A percentile compares a stretch with the other conserved stretches of the same genome.
phyloP scores from a whole-genome alignment of 805 yeast genomes.

The Middelhovenomyces tepae region DNA sequence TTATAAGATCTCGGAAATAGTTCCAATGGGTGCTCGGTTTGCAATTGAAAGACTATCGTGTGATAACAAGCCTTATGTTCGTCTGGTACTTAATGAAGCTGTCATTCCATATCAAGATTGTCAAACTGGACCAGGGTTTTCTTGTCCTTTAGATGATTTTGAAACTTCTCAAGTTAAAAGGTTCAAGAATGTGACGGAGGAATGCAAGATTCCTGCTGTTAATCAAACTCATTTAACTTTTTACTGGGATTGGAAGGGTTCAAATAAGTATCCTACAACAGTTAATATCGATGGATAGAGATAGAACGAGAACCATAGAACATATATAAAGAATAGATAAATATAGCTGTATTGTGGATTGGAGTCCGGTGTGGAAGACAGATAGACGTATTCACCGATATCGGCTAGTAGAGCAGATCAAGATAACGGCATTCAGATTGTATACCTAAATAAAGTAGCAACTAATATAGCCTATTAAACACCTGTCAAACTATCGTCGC shows the following conservation, averaged over 20 bases:
- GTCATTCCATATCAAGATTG: constrained; percentile 44
- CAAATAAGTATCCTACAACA: no score
- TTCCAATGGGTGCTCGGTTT: constrained; percentile 51
- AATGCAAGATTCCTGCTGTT: constrained; percentile 13
- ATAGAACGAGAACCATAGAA: no score
- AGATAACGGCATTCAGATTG: no score
- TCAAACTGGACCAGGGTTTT: constrained; percentile 46
- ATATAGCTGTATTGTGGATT: no score
- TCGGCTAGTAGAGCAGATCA: no score
- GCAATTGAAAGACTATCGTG: constrained; percentile 43
- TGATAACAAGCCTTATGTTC: constrained; percentile 34
- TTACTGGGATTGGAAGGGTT: constrained; percentile 26
- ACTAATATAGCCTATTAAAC: no score
- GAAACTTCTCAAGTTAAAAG: constrained; percentile 7
- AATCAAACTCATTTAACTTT: constrained; percentile 22
- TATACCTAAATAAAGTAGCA: no score
- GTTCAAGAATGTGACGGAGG: constrained; percentile 9
- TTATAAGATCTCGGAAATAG: constrained; percentile 41
- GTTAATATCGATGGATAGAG: no score
- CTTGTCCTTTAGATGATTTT: constrained; percentile 33
- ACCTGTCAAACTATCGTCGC: no score
- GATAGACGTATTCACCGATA: no score
- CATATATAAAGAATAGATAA: no score
- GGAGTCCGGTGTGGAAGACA: no score
- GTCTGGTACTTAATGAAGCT: constrained; percentile 45